Conservation (phyloP, 306 rosid species). For the Acacia acuminata region DNA sequence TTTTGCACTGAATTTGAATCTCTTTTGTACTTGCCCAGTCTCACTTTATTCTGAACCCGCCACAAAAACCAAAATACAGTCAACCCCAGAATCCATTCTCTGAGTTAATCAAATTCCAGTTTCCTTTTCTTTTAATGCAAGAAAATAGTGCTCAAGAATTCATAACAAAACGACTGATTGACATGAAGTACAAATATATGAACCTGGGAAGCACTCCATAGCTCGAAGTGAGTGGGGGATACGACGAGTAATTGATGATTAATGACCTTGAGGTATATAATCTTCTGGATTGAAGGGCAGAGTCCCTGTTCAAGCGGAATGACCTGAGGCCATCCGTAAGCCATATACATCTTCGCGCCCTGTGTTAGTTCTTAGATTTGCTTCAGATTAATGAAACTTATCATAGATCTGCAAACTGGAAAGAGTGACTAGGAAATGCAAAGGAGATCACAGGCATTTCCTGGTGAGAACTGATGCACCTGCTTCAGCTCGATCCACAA, state of each 20-base stretch:
- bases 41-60: slow-evolving; percentile 77
- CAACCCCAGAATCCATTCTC: slow-evolving; percentile 34
- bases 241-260: slow-evolving; percentile 76
- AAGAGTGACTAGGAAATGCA: slow-evolving; percentile 1
- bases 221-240: slow-evolving; percentile 85
- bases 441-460: slow-evolving; percentile 52
- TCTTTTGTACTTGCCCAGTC: slow-evolving; percentile 93
- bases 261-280: slow-evolving; percentile 73
- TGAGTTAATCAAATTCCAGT: slow-evolving; percentile 34
- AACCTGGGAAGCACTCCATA: slow-evolving; percentile 94
- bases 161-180: background rate
- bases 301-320: slow-evolving; percentile 77
- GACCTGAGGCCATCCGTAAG: slow-evolving; percentile 99
- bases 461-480: slow-evolving; percentile 7
- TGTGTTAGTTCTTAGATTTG: slow-evolving; percentile 33
- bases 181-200: slow-evolving; percentile 5
- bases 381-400: slow-evolving; percentile 23
- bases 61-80: slow-evolving; percentile 35
- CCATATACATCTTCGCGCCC: slow-evolving; percentile 75
- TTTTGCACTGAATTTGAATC: slow-evolving; percentile 70
- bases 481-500: slow-evolving; percentile 41
- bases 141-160: background rate
- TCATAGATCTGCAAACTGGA: slow-evolving; percentile 46
- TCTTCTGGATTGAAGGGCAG: slow-evolving; percentile 66
- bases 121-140: background rate